Evolutionary conservation across 2,329 filamentous ascomycete species (phyloP).

Genomic region (Penicillium thymicola): DNA sequence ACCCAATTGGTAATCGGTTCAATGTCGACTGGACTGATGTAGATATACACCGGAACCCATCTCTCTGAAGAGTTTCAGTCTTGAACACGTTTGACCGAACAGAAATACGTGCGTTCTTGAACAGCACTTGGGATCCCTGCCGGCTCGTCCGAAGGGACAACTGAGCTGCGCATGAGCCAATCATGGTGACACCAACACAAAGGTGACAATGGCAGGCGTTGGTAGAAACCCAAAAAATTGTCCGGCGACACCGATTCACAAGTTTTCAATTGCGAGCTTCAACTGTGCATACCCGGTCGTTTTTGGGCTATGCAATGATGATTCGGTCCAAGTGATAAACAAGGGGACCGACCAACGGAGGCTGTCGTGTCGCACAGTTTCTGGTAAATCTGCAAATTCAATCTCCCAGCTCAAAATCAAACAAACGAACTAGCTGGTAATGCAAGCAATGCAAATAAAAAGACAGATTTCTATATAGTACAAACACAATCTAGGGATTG

Average conservation of each 20-base stretch:
- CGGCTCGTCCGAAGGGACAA: slow-evolving; percentile 9
- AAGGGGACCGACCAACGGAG: neutral
- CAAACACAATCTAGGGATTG: slow-evolving; percentile 6
- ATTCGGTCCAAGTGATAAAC: neutral
- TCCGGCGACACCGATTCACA: neutral
- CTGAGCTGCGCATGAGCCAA: slow-evolving; percentile 8
- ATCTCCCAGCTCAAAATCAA: neutral
- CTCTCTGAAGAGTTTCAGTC: neutral
- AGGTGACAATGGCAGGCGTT: slow-evolving; percentile 1
- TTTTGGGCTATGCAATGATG: neutral
- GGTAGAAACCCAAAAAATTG: neutral
- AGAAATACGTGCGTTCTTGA: neutral
- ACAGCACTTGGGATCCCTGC: slow-evolving; percentile 2
- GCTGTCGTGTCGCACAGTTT: neutral
- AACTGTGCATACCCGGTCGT: neutral
- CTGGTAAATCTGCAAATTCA: neutral
- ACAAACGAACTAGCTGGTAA: neutral
- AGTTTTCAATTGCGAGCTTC: neutral
- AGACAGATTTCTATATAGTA: slow-evolving; percentile 6
- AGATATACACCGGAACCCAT: slow-evolving; percentile 10
- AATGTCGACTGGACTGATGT: slow-evolving; percentile 1
- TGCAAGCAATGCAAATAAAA: slow-evolving; percentile 2
- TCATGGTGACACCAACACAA: slow-evolving; percentile 15
- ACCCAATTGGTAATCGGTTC: slow-evolving; percentile 11
- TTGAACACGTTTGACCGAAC: slow-evolving; percentile 2